Evolutionary conservation across 225 moss, liverwort and hornwort genomes (phyloP), one percentile per base, ranked within the genome.

Genomic region (Physcomitrium patens): DNA sequence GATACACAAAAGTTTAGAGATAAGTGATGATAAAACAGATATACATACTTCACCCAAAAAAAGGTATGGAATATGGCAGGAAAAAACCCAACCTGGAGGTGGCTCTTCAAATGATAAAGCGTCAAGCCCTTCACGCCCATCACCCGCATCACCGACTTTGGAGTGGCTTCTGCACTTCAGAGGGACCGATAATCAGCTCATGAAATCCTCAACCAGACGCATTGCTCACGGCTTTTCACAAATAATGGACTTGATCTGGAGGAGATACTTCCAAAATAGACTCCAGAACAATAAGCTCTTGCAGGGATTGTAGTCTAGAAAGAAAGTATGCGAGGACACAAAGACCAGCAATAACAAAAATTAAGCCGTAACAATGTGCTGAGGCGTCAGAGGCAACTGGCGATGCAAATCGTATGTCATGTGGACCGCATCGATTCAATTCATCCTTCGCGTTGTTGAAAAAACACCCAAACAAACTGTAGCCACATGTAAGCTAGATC

Each of bases 121-220:
- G 87, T 87, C 26, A 87, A 79, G 48, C 87, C 87, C 77, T 84
- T 87, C 43, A 87, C 87, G 61, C 87, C 81, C 87, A 87, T 87
- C 23, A 87, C 84, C 53, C 87, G 87, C 87, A 87, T 87, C 81
- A 87, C 77, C 14, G 87, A 70, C 69, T 87, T 87, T 18, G 87
- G 87, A 43, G 87, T 87, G 56, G 84, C 87, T 71, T 87, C 87
- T 87, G 87, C 87, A 84, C 61, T 82, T 75, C 75, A 70, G 22
- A 75, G 13, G 48, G 61, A 65, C 48, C 43, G 56, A 50, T 58
- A 41, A 73, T 78, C 50, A 84, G 78, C 55, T 63, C 68, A 20
- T 5, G 55, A 22, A 50, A 68, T 10, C 14, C 64, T 26, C 16
- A 5, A 50, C 59, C 50, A 26, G 9, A 60, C 41, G 48, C 41